Evolutionary conservation across 2,329 filamentous ascomycete genomes (phyloP).

Genomic region (Colletotrichum trifolii): DNA sequence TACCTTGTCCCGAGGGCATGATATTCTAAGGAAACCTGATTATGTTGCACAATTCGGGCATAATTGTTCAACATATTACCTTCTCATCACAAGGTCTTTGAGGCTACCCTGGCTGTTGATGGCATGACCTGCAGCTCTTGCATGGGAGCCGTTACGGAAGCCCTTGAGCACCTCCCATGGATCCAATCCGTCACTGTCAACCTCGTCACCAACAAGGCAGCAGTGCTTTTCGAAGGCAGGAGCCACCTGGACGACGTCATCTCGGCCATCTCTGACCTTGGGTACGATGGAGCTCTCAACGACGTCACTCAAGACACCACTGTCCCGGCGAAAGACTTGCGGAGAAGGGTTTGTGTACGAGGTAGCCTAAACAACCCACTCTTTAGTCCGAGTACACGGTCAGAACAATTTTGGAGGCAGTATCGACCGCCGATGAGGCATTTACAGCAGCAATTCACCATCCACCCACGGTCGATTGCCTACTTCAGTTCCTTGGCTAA

Average conservation of each 20-base stretch:
- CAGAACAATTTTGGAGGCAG: conserved; percentile 61
- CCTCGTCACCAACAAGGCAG: conserved; percentile 28
- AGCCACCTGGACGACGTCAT: conserved; percentile 1
- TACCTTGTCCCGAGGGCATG: no score
- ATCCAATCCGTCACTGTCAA: conserved; percentile 60
- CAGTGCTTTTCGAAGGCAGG: conserved; percentile 21
- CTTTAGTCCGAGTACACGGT: conserved; percentile 60
- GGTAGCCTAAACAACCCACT: background rate
- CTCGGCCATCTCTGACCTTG: conserved; percentile 17
- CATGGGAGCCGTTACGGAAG: conserved; percentile 40
- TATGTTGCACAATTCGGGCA: no score
- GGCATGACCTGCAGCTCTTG: conserved; percentile 37
- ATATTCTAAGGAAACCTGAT: no score
- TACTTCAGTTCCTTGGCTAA: conserved; percentile 63
- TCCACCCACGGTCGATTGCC: conserved; percentile 62
- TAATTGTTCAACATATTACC: no score
- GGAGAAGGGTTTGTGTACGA: conserved; percentile 53
- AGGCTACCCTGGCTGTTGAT: conserved; percentile 35
- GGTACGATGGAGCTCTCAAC: conserved; percentile 39
- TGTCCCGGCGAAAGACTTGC: background rate
- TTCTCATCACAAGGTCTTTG: conserved; percentile 1
- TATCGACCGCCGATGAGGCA: conserved; percentile 58
- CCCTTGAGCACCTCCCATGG: conserved; percentile 54
- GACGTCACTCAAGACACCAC: conserved; percentile 34
- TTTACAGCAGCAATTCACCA: conserved; percentile 65